A percentile compares a stretch with the other conserved stretches of the same genome.
phyloP scores from a whole-genome alignment of 208 protist genomes.

The Crithidia sp. region DNA sequence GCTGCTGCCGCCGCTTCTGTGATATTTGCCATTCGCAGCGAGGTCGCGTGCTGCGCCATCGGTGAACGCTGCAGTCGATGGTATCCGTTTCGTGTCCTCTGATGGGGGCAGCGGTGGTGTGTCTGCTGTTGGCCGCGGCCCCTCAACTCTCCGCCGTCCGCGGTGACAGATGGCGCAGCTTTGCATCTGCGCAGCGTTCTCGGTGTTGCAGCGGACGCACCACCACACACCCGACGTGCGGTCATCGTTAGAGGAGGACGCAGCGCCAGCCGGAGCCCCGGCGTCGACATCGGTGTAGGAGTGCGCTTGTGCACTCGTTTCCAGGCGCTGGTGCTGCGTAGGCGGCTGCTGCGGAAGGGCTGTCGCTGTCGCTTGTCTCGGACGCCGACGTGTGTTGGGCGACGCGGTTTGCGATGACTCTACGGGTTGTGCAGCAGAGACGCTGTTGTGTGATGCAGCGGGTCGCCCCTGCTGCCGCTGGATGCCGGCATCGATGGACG shows the following conservation, averaged over 20 bases:
- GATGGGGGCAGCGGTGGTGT: no score
- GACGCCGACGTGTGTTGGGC: neutral
- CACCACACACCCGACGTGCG: constrained; percentile 8
- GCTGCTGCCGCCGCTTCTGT: neutral
- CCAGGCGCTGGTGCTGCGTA: neutral
- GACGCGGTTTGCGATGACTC: neutral
- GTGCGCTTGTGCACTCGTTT: neutral
- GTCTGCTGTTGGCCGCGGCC: constrained; percentile 3
- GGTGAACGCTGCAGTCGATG: no score
- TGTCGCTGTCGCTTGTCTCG: neutral
- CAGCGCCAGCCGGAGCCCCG: neutral
- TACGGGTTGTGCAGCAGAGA: neutral
- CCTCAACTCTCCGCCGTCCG: constrained; percentile 25
- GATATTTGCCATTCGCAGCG: neutral
- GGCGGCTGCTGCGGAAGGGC: neutral
- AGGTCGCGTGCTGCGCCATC: no score
- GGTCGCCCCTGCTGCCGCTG: constrained; percentile 22
- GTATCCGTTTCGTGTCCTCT: no score
- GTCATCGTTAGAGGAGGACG: no score
- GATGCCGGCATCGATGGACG: constrained; percentile 45
- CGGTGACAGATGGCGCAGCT: constrained; percentile 33
- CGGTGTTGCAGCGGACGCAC: constrained; percentile 26
- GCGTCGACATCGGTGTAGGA: neutral
- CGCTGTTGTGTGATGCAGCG: neutral
- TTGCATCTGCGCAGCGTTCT: constrained; percentile 21